Percentiles rank a stretch among this genome's conserved stretches.
Evolutionary conservation across 768 basidiomycete genomes (phyloP).

Genomic region (Rhodotorula babjevae): DNA sequence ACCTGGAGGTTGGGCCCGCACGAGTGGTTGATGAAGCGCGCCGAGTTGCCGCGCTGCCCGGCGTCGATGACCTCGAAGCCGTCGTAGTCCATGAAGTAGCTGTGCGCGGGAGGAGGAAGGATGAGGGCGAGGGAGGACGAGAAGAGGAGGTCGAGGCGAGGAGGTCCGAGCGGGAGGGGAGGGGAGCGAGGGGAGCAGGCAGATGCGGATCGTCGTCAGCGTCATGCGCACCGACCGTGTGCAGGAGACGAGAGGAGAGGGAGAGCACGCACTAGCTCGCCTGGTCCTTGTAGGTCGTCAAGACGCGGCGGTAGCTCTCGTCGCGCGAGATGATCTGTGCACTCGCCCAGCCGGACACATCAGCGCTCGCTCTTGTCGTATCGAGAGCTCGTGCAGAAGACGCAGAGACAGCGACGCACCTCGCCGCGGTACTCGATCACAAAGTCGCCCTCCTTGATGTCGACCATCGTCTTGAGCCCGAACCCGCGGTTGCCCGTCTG

Average conservation of each 20-base stretch:
- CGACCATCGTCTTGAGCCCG: conserved; percentile 36
- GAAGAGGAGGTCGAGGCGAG: neutral
- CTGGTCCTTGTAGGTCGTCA: conserved; percentile 22
- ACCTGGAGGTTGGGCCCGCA: conserved; percentile 36
- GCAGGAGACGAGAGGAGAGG: neutral
- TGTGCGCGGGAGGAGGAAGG: neutral
- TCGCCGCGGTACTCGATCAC: conserved; percentile 36
- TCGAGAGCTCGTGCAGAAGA: too few species aligned
- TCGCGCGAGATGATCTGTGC: conserved; percentile 34
- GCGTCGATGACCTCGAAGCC: conserved; percentile 36
- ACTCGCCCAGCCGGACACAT: neutral
- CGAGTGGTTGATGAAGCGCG: conserved; percentile 38
- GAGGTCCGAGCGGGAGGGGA: neutral
- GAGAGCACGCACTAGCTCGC: conserved; percentile 9
- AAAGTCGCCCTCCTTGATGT: conserved; percentile 26
- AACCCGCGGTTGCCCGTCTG: conserved; percentile 37
- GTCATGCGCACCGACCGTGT: neutral
- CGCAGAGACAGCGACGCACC: neutral
- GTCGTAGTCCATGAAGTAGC: conserved; percentile 38
- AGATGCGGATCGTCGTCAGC: too few species aligned
- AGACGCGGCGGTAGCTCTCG: conserved; percentile 32
- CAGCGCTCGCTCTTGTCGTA: neutral
- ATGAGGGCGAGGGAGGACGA: neutral
- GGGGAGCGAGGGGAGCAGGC: neutral
- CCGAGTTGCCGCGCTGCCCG: conserved; percentile 25